Base-by-base conservation (phyloP, 495 filamentous ascomycete species). In the Penicillium herquei region DNA sequence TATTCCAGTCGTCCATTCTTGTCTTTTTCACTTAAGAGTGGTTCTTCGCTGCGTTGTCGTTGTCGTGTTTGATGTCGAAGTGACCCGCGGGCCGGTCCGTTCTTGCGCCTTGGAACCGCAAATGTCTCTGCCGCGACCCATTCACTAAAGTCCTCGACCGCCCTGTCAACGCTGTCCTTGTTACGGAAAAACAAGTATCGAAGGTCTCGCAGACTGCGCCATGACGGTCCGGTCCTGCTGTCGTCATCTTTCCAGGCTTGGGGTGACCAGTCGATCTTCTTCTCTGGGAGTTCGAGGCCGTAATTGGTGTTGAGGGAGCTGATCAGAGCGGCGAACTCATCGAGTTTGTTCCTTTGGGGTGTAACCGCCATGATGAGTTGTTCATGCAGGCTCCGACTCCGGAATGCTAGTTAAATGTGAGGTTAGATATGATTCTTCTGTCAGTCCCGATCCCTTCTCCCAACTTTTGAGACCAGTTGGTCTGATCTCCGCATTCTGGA, bases 81-180 rank as follows among this genome's bases (percentile, higher is more conserved):
- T 37, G 8, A 53, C n/a, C 49, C 37, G 12, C 3, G 33, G 39
- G 43, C 18, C 31, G 50, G 13, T 16, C 31, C 18, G 31, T 11
- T 21, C 37, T 52, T 4, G 21, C 21, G 1, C 21, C 21, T 26
- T 26, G 21, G 21, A 26, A 26, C 21, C 4, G 21, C 2, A 2
- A 14, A 43, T 7, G 11, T 8, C 16, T 17, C 26, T 16, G 6
- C 39, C 21, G 18, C 33, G 9, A 51, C 44, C 68, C 68, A 73
- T 31, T 73, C 70, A 26, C 61, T 64, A 30, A 73, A 69, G 13
- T 52, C 53, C 26, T 59, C 50, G 5, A 73, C 18, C 3, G 68
- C 31, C 0, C 18, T 12, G 13, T 59, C 11, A 30, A 73, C 31
- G 30, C 59, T 53, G 1, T 58, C 57, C 5, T 51, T 44, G 37